Evolutionary conservation across 441 rosid genomes (phyloP), one percentile per base, ranked within the genome.

Genomic region (Macaranga tanarius): DNA sequence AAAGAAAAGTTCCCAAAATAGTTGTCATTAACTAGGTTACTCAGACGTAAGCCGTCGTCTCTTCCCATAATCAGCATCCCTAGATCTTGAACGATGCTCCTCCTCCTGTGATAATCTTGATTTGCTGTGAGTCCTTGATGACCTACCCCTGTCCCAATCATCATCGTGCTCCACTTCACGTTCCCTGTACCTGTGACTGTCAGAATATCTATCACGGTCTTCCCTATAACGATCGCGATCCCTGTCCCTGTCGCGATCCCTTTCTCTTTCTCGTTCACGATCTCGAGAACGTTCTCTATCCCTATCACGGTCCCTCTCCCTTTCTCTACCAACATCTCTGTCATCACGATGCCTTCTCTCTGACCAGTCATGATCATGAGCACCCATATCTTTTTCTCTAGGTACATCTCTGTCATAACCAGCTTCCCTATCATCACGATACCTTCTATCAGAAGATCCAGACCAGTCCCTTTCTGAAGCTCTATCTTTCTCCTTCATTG

Each of bases 51-150:
- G 84, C 48, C 94, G 82, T 51, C 90, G 82, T 79, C 93, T 90
- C 85, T 89, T 92, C 71, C 93, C 91, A 84, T 87, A 89, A 76
- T 92, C 94, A 82, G 86, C 87, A 80, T 90, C 96, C 76, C 92
- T 89, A 61, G 94, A 87, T 74, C 90, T 81, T 38, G 96, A 85
- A 61, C 85, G 86, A 28, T 28, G 31, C 31, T 28, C 31, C 31
- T 28, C 31, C 77, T 90, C 92, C 57, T 83, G 86, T 58, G 87
- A 81, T 70, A 87, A 68, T 63, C 91, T 80, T 13, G 92, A 87
- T 79, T 86, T 90, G 79, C 86, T 86, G 77, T 83, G 91, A 62
- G 92, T 76, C 79, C 86, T 84, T 67, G 94, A 90, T 63, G 94
- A 86, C 25, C 85, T 80, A 12, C 89, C 84, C 80, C 83, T 83